Percentiles rank a stretch among this genome's conserved stretches.
Evolutionary conservation across 768 basidiomycete species (phyloP).

Genomic region (Russula virescens): DNA sequence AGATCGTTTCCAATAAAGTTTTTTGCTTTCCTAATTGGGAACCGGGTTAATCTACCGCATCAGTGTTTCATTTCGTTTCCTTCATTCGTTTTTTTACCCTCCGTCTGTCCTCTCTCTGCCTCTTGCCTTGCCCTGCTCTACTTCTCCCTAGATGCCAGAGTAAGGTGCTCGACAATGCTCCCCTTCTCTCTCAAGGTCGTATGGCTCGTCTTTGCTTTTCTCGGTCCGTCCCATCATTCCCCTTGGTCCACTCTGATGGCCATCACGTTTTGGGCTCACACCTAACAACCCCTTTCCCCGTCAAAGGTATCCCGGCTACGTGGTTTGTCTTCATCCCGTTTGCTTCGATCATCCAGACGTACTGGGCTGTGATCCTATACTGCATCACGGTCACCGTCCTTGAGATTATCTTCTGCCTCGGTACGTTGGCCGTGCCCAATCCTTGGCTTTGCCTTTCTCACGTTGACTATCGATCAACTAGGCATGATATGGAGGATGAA

Average conservation of each 20-base stretch:
- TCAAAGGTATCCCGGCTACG: constrained; percentile 15
- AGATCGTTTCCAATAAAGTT: constrained; percentile 3
- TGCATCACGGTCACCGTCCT: constrained; percentile 45
- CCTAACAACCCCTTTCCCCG: not conserved
- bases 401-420: constrained; percentile 55
- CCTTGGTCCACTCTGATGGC: not conserved
- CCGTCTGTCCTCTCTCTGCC: no score
- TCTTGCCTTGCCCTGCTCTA: no score
- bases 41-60: no score
- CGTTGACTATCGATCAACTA: constrained; percentile 26
- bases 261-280: not conserved
- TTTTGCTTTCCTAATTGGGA: no score
- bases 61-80: no score
- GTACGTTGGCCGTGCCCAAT: constrained; percentile 36
- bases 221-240: not conserved
- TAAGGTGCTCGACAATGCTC: constrained; percentile 1
- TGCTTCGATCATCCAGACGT: constrained; percentile 37
- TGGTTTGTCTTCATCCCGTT: constrained; percentile 46
- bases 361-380: constrained; percentile 48
- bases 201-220: constrained; percentile 19
- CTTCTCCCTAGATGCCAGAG: not conserved
- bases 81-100: not conserved
- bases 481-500: constrained; percentile 64
- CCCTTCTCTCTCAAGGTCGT: constrained; percentile 21
- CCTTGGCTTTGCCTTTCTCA: not conserved